Conservation (phyloP, 768 basidiomycete genomes). For the Tricholoma furcatifolium region DNA sequence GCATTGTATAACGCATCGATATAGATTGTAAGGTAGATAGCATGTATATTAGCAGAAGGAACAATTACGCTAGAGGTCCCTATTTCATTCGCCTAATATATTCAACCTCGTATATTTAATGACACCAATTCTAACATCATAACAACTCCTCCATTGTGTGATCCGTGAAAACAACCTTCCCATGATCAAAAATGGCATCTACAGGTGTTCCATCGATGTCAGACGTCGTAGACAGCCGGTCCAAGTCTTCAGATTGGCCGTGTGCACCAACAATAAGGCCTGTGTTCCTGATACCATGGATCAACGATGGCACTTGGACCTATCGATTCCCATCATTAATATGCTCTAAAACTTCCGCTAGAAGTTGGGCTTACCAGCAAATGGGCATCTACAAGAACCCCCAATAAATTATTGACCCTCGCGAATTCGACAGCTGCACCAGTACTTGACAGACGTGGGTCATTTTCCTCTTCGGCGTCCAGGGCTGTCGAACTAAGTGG, state of each 20-base stretch:
- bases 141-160: constrained; percentile 50
- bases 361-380: constrained; percentile 63
- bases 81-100: constrained; percentile 14
- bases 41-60: constrained; percentile 15
- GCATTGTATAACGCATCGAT: constrained; percentile 69
- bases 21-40: constrained; percentile 27
- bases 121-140: constrained; percentile 16
- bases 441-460: constrained; percentile 65
- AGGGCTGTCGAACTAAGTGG: constrained; percentile 38
- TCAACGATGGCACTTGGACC: constrained; percentile 87
- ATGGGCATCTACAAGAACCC: constrained; percentile 84
- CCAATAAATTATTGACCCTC: constrained; percentile 88
- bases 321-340: constrained; percentile 27
- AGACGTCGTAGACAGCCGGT: constrained; percentile 30
- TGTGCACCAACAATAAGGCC: constrained; percentile 87
- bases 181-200: constrained; percentile 68
- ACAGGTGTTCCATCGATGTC: constrained; percentile 49
- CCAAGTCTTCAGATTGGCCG: constrained; percentile 52
- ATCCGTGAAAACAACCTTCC: constrained; percentile 68
- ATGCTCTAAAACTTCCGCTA: background rate
- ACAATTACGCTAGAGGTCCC: constrained; percentile 9
- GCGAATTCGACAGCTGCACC: constrained; percentile 93
- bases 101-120: background rate
- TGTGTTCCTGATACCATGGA: constrained; percentile 84
- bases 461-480: constrained; percentile 39